Percentiles rank a stretch among this genome's conserved stretches.
Conservation (phyloP, 805 yeast species). For the Lipomyces oligophaga region DNA sequence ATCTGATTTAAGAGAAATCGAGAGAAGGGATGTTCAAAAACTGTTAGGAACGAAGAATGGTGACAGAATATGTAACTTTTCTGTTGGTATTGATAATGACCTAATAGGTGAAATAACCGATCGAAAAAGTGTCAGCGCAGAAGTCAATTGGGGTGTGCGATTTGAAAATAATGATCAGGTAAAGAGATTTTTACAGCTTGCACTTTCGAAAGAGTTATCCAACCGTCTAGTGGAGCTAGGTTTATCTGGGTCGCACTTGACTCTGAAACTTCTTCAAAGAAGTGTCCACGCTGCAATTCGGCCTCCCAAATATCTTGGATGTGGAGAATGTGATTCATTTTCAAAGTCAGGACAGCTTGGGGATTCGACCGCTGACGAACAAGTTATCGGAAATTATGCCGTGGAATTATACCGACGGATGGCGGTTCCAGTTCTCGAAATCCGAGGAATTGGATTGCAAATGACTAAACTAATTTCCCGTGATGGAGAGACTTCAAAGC, state of each 20-base stretch:
- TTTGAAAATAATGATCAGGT: constrained; percentile 59
- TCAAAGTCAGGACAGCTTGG: constrained; percentile 61
- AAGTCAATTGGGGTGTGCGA: constrained; percentile 87
- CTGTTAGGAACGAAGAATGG: constrained; percentile 72
- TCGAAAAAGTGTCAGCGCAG: constrained; percentile 78
- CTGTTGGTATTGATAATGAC: constrained; percentile 66
- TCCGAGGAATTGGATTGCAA: constrained; percentile 76
- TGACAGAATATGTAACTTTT: constrained; percentile 52
- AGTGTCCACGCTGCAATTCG: constrained; percentile 64
- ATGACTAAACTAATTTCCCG: constrained; percentile 48
- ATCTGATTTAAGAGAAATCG: constrained; percentile 40
- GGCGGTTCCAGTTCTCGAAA: constrained; percentile 58
- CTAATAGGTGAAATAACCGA: constrained; percentile 50
- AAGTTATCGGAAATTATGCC: constrained; percentile 58
- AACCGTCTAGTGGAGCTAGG: constrained; percentile 48
- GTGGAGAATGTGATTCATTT: constrained; percentile 70
- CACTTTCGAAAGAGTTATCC: constrained; percentile 57
- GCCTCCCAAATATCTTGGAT: constrained; percentile 77
- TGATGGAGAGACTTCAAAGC: background rate
- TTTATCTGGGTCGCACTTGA: constrained; percentile 53
- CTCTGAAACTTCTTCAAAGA: constrained; percentile 63
- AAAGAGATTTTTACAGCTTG: constrained; percentile 53
- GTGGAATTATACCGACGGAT: constrained; percentile 54
- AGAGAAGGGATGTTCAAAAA: constrained; percentile 41
- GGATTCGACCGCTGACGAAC: constrained; percentile 55